A percentile compares a stretch with the other conserved stretches of the same genome.
Conservation (phyloP, 441 rosid species). For the Erodium texanum region DNA sequence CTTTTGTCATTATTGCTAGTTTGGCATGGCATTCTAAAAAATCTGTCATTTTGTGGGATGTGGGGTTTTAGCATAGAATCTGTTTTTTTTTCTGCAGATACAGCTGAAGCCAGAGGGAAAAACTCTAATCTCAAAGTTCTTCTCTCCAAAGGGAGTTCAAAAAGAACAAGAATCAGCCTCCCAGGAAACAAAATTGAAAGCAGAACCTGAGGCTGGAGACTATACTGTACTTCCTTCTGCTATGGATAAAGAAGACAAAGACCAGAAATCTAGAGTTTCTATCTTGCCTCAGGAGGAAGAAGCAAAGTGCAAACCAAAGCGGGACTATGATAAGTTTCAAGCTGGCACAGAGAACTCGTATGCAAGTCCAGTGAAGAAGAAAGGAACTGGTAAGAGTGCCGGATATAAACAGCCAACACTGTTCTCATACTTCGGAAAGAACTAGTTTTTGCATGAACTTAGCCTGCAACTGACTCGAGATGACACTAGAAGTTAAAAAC, state of each 20-base stretch:
- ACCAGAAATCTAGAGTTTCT: slow-evolving; percentile 15
- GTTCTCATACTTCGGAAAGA: slow-evolving; percentile 50
- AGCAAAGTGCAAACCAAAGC: slow-evolving; percentile 27
- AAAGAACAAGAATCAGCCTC: slow-evolving; percentile 28
- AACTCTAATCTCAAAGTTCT: slow-evolving; percentile 59
- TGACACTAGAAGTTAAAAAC: neutral
- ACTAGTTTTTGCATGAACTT: slow-evolving; percentile 18
- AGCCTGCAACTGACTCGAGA: neutral
- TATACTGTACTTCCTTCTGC: neutral
- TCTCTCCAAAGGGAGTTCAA: slow-evolving; percentile 37
- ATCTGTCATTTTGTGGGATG: neutral
- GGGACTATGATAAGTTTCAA: slow-evolving; percentile 28
- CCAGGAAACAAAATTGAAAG: slow-evolving; percentile 26
- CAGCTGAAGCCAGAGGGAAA: slow-evolving; percentile 42
- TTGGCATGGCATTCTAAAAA: neutral
- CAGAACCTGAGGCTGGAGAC: slow-evolving; percentile 27
- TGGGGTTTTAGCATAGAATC: neutral
- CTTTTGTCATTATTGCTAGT: neutral
- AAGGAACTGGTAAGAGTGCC: slow-evolving; percentile 28
- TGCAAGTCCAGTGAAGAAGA: slow-evolving; percentile 30
- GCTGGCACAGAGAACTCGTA: slow-evolving; percentile 23
- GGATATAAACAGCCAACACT: slow-evolving; percentile 54
- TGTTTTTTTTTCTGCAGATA: slow-evolving; percentile 34
- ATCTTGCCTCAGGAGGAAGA: slow-evolving; percentile 12
- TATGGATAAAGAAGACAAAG: slow-evolving; percentile 17